A percentile compares a stretch with the other conserved stretches of the same genome.
Conservation (phyloP, 768 basidiomycete genomes). For the Phlegmacium glaucopus region DNA sequence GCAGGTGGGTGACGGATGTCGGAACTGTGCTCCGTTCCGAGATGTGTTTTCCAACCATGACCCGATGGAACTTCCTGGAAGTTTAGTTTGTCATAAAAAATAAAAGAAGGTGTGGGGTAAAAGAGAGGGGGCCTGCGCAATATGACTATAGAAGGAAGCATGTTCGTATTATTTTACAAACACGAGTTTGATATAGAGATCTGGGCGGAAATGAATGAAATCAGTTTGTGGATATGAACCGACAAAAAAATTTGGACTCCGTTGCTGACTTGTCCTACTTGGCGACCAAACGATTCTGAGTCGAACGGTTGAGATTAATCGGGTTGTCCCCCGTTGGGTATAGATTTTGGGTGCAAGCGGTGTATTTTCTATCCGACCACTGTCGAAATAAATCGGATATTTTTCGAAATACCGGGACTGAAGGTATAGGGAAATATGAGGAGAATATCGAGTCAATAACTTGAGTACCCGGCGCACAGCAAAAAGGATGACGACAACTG, state of each 20-base stretch:
- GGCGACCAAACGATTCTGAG: constrained; percentile 6
- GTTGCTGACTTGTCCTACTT: neutral
- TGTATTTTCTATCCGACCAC: constrained; percentile 9
- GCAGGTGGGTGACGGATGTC: neutral
- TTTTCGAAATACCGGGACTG: constrained; percentile 2
- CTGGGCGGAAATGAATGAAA: neutral
- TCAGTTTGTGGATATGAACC: constrained; percentile 8
- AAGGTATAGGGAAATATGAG: constrained; percentile 1
- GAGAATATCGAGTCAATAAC: constrained; percentile 1
- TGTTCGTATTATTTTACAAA: constrained; percentile 9
- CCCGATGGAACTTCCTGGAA: constrained; percentile 5
- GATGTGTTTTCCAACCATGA: constrained; percentile 5
- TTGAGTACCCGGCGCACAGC: constrained; percentile 5
- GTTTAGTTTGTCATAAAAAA: neutral
- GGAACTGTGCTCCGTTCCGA: constrained; percentile 7
- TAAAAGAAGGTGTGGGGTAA: constrained; percentile 15
- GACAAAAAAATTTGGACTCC: constrained; percentile 2
- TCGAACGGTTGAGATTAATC: neutral
- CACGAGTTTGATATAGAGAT: constrained; percentile 18
- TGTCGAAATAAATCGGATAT: constrained; percentile 8
- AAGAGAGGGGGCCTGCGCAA: constrained; percentile 16
- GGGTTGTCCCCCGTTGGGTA: neutral
- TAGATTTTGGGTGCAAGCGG: constrained; percentile 6
- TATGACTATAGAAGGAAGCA: constrained; percentile 12
- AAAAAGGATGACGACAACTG: neutral